Evolutionary conservation across 2,329 filamentous ascomycete genomes (phyloP), one percentile per base, ranked within the genome.

Genomic region (Achaetomium macrosporum): DNA sequence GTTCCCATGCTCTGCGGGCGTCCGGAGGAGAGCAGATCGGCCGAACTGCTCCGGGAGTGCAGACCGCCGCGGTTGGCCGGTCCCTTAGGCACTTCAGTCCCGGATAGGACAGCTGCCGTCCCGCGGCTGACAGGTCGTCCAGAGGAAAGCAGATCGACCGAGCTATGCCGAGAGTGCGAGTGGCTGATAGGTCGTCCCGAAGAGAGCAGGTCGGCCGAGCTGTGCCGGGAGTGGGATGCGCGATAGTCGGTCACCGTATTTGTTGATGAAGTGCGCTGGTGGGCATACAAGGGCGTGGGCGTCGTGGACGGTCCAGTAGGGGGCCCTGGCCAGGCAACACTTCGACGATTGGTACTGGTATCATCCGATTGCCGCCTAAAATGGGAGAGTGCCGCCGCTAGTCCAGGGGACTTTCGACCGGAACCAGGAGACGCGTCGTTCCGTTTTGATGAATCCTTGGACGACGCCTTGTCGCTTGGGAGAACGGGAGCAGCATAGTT

Each of bases 321-420:
- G 64, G 81, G 81, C 35, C 79, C 84, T 6, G 91, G 90, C 91
- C 91, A 96, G 5, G 85, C 75, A 57, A 93, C 73, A 61, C 79
- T 90, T 58, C 83, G 80, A 56, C 82, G 79, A 35, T 73, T 69
- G 7, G 81, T 80, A 10, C 78, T 69, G 7, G 81, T 79, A 10
- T 78, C 76, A n/a, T 73, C 69, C 0, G 76, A 76, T 17, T 72
- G 74, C 25, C 76, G 75, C 13, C 73, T 76, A 37, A 66, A 67
- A 53, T 78, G 76, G 13, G 65, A 62, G 15, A 58, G 45, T 1
- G 68, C 67, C 10, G 60, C 58, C 43, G 56, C 53, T 33, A 47
- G 49, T 2, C 59, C 58, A 5, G 60, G 60, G 5, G 63, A 59
- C 29, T 58, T 58, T 25, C 56, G 54, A 10, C 55, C 59, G 2